These are phyloP conservation scores for Trichoderma erinaceum DNA, from an alignment of 495 filamentous ascomycete genomes.

Conservation along the genomic window DNA sequence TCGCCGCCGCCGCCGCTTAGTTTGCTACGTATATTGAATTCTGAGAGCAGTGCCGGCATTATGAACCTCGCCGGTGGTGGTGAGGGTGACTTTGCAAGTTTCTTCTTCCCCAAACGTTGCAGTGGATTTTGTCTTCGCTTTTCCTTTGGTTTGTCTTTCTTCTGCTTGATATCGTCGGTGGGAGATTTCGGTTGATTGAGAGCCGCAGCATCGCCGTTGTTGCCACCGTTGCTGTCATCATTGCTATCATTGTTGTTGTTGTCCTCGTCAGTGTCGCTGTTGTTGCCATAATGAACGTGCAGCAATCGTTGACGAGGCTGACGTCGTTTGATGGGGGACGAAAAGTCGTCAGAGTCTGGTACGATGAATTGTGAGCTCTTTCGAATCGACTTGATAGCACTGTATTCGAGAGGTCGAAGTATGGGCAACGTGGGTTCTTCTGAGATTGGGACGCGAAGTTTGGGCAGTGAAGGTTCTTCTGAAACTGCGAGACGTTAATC, in stretches of 20 bases:
- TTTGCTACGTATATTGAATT: neutral
- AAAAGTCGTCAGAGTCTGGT: neutral
- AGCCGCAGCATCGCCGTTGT: neutral
- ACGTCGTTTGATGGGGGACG: neutral
- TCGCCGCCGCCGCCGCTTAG: neutral
- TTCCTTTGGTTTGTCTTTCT: neutral
- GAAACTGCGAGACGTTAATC: neutral
- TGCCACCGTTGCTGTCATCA: neutral
- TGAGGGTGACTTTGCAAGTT: neutral
- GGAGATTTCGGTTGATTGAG: neutral
- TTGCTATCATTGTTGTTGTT: neutral
- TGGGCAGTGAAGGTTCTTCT: neutral
- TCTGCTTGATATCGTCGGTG: neutral
- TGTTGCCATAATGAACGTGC: neutral
- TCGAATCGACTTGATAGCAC: neutral
- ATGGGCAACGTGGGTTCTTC: neutral
- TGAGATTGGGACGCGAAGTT: neutral
- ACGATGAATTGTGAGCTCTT: neutral
- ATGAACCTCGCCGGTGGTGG: neutral
- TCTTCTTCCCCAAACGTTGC: neutral
- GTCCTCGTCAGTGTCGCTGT: neutral
- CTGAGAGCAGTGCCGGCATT: neutral
- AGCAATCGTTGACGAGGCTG: neutral
- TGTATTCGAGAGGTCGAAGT: neutral
- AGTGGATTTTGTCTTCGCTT: neutral